Evolutionary conservation across 192 early-diverging fungal species (phyloP), one percentile per base, ranked within the genome.

Genomic region (Paraglomus brasilianum): DNA sequence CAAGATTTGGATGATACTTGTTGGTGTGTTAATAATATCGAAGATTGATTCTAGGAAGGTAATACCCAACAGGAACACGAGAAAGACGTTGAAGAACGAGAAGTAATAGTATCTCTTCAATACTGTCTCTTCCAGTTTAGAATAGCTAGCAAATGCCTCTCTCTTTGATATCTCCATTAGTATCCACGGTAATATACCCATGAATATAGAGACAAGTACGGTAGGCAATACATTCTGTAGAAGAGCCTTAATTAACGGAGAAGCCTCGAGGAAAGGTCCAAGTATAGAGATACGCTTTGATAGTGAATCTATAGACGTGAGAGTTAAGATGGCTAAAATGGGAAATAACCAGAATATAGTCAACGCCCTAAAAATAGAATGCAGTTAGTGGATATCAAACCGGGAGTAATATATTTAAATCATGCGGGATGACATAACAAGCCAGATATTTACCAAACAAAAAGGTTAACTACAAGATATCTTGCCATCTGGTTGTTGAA

Each of bases 311-410:
- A 86, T 45, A 4, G 81, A 83, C 0, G 83, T 85, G 57, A 88
- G 61, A 10, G 79, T 78, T 17, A 88, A 70, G 66, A 88, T 79
- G 38, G 81, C 81, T 0, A 81, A 76, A 8, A 86, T 86, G 1
- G 86, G 86, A 45, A 86, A 83, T 24, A 88, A 72, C 86, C 86
- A 88, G 65, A 88, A 84, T 15, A 88, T 76, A 14, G 79, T 88
- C n/a, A 86, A 55, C 13, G 72, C 71, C 84, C 84, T 86, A 72
- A 57, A 19, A 5, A 13, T 56, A n/a, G 48, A 36, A 10, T 30
- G 30, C 30, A 3, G 30, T 30, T 30, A 30, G 3, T 30, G 30
- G 30, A 30, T 50, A 49, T 39, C 5, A 5, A 46, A 48, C 7
- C 36, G 69, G 17, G 8, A 15, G 11, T 3, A 14, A 56, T 70